Evolutionary conservation across 257 asterid species (phyloP).

Genomic region (Scutellaria barbata): DNA sequence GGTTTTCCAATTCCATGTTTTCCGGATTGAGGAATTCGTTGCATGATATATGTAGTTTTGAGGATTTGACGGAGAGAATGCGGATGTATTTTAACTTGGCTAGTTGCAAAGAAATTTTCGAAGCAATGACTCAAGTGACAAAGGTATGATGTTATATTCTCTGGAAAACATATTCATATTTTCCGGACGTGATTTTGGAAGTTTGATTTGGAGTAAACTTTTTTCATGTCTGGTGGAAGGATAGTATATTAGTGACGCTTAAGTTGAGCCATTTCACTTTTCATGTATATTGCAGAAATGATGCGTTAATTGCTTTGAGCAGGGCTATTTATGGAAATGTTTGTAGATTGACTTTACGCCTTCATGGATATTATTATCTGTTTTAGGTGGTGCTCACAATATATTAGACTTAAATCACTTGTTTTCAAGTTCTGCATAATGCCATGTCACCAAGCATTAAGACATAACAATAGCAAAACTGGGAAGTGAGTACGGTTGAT

Average conservation of each 20-base stretch:
- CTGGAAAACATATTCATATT: background rate
- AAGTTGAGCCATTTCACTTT: constrained; percentile 1
- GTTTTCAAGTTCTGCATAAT: background rate
- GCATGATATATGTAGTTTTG: constrained; percentile 85
- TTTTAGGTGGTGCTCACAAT: constrained; percentile 5
- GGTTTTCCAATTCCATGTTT: constrained; percentile 45
- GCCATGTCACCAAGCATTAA: background rate
- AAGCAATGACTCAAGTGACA: constrained; percentile 75
- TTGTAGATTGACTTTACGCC: constrained; percentile 15
- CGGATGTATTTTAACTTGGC: constrained; percentile 72
- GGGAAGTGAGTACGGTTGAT: background rate
- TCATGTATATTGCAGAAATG: background rate
- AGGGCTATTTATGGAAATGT: constrained; percentile 8
- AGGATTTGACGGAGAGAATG: constrained; percentile 90
- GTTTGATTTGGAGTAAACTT: constrained; percentile 8
- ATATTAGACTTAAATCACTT: background rate
- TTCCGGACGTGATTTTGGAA: constrained; percentile 13
- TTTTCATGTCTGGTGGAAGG: constrained; percentile 6
- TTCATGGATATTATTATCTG: background rate
- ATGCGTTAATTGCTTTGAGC: background rate
- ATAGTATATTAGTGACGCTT: background rate
- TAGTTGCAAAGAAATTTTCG: constrained; percentile 70
- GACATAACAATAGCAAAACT: background rate
- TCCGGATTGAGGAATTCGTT: constrained; percentile 63
- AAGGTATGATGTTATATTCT: constrained; percentile 57